Base-by-base conservation (phyloP, 1,284 basidiomycete species). In the Sutorius eximius region DNA sequence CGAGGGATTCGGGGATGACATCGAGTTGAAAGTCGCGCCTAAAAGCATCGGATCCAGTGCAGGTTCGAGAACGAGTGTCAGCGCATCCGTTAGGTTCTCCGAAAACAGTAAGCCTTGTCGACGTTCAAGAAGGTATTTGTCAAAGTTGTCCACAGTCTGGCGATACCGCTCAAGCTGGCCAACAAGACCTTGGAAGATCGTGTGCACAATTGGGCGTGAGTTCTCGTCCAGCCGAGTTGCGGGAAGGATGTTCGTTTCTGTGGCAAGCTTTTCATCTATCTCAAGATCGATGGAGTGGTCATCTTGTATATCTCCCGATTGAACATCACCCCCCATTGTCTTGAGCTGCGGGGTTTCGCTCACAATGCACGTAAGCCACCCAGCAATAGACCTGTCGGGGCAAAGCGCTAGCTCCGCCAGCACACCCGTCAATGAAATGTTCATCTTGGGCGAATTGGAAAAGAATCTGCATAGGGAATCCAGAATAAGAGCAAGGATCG, bases 31-130 rank as follows among this genome's bases (percentile, higher is more conserved):
- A 51, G 56, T n/a, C 51, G 59, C n/a, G 59, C 53, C 38, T 62
- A 47, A 34, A 37, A 63, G 61, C n/a, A 65, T 63, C 4, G 71
- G 60, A 49, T 84, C 79, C 32, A 77, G 75, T 6, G 71, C 73
- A 29, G 87, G 71, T 56, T 91, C 88, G 51, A 93, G 73, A 36
- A 80, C 81, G 43, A 91, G 76, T 45, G 78, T 88, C 61, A 98
- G 77, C 2, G 95, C 95, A 65, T 98, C 96, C 18, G 87, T 91
- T 32, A 98, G 74, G 67, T 96, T 95, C 72, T 98, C 95, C 2
- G 90, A 90, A 71, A 96, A 97, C 24, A 97, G 75, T 18, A 99
- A 76, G 3, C 95, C 95, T 66, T 91, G 88, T 36, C 96, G 80
- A 29, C 96, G 83, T 72, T 98, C 94, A 1, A 83, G 71, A 3